Conservation (phyloP, 495 filamentous ascomycete species). For the Penicillium parvum region DNA sequence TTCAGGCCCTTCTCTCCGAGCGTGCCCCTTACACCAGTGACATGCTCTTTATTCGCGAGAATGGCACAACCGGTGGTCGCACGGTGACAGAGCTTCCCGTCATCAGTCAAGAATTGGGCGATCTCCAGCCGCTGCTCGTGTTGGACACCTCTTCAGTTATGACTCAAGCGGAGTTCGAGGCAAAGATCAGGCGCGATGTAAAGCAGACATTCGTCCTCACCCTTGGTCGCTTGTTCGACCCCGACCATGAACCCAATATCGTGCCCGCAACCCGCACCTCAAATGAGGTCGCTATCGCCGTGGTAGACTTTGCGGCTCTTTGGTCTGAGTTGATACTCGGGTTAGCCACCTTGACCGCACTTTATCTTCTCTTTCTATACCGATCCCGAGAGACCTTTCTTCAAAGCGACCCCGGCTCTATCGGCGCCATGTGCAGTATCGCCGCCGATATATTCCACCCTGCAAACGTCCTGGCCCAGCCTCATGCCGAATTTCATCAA, state of each 20-base stretch:
- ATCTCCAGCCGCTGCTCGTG: conserved; percentile 30
- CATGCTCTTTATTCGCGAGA: conserved; percentile 32
- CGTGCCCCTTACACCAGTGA: conserved; percentile 40
- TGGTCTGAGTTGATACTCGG: conserved; percentile 33
- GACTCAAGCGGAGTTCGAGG: conserved; percentile 27
- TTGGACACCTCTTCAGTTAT: conserved; percentile 33
- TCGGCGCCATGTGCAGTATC: conserved; percentile 42
- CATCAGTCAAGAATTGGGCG: conserved; percentile 34
- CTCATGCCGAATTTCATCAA: conserved; percentile 32
- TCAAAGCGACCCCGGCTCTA: conserved; percentile 37
- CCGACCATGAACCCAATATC: conserved; percentile 20
- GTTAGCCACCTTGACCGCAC: conserved; percentile 19
- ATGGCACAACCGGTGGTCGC: conserved; percentile 26
- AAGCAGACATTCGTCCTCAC: conserved; percentile 36
- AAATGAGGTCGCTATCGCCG: conserved; percentile 30
- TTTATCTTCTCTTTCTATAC: conserved; percentile 31
- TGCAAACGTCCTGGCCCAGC: conserved; percentile 29
- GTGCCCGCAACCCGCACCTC: conserved; percentile 22
- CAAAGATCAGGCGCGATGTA: conserved; percentile 29
- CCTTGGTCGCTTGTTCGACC: conserved; percentile 36
- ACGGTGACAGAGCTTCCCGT: conserved; percentile 34
- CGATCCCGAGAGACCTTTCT: conserved; percentile 32
- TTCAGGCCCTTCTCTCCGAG: conserved; percentile 32
- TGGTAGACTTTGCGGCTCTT: conserved; percentile 31
- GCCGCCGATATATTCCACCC: conserved; percentile 33